Conservation (phyloP, 2,329 filamentous ascomycete genomes). For the Aspergillus ibericus region DNA sequence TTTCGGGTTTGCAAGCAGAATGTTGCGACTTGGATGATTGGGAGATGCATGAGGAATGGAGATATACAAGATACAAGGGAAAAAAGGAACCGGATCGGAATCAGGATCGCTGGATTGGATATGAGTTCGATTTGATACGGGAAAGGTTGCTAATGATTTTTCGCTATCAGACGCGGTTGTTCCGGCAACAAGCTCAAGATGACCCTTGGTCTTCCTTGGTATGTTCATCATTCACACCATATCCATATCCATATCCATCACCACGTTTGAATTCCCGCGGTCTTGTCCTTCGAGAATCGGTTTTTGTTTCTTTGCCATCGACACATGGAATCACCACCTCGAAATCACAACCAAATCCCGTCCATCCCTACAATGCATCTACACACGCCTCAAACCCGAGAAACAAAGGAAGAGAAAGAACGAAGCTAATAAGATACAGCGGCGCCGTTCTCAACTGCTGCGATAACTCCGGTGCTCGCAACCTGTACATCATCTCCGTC, state of each 20-base stretch:
- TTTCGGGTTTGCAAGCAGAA: too few species aligned
- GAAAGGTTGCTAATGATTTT: slow-evolving; percentile 21
- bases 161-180: slow-evolving; percentile 65
- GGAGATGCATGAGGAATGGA: too few species aligned
- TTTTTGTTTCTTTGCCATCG: not conserved
- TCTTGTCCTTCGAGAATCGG: slow-evolving; percentile 4
- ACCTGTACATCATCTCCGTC: slow-evolving; percentile 99
- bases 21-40: too few species aligned
- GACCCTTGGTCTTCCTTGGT: slow-evolving; percentile 99
- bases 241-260: too few species aligned
- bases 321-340: not conserved
- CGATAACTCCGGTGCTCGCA: slow-evolving; percentile 98
- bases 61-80: too few species aligned
- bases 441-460: slow-evolving; percentile 99
- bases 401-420: slow-evolving; percentile 15
- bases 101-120: too few species aligned
- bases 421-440: slow-evolving; percentile 51
- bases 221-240: slow-evolving; percentile 54
- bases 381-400: slow-evolving; percentile 5
- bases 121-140: not conserved
- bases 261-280: too few species aligned
- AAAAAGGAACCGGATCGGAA: too few species aligned
- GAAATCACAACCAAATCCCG: not conserved
- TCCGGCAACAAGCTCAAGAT: slow-evolving; percentile 99
- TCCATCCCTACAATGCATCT: not conserved